Evolutionary conservation across 2,329 filamentous ascomycete species (phyloP).

Genomic region (Talaromyces sp.): DNA sequence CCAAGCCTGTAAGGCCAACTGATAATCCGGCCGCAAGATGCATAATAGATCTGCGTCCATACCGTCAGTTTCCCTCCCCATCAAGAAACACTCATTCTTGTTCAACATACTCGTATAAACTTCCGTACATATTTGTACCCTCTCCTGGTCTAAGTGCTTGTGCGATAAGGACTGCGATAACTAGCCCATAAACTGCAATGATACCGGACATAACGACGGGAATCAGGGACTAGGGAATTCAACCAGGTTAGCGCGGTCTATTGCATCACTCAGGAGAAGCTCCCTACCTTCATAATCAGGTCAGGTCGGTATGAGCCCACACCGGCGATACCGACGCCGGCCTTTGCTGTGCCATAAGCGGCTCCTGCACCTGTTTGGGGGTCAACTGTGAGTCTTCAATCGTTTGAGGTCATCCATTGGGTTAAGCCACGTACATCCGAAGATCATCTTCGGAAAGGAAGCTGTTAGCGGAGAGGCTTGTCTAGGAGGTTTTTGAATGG

Average conservation of each 20-base stretch:
- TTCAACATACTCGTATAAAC: conserved; percentile 73
- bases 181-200: conserved; percentile 95
- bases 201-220: conserved; percentile 92
- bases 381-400: conserved; percentile 21
- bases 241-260: conserved; percentile 19
- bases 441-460: conserved; percentile 50
- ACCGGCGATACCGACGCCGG: conserved; percentile 68
- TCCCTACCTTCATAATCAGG: conserved; percentile 67
- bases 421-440: conserved; percentile 49
- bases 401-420: not conserved
- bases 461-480: conserved; percentile 25
- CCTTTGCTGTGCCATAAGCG: conserved; percentile 69
- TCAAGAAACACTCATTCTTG: not conserved
- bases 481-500: not conserved
- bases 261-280: not conserved
- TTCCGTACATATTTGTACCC: conserved; percentile 60
- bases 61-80: conserved; percentile 20
- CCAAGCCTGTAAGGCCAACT: conserved; percentile 88
- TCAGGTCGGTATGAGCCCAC: conserved; percentile 68
- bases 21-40: conserved; percentile 88
- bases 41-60: conserved; percentile 72
- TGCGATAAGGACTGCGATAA: conserved; percentile 94
- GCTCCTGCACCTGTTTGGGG: conserved; percentile 60
- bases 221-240: conserved; percentile 48
- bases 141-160: conserved; percentile 75